Base-by-base conservation (phyloP, 768 basidiomycete species). In the Termitomyces titanicus region DNA sequence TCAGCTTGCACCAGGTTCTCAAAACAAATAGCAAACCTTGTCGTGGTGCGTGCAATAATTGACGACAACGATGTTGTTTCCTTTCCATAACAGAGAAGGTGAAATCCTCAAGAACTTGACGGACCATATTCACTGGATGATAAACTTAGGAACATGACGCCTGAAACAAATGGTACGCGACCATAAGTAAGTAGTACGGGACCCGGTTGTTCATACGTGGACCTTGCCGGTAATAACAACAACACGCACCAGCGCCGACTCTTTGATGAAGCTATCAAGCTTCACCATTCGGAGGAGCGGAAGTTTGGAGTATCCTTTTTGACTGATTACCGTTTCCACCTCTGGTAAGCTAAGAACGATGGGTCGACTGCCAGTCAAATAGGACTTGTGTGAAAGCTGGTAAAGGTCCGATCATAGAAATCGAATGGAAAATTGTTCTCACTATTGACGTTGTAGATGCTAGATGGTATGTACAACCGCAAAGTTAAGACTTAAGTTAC, bases 81-180 rank as follows among this genome's bases (percentile, higher is more conserved):
- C 77, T 20, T 63, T 58, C 77, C 78, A 60, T 80, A n/a, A n/a
- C 71, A 3, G 75, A 76, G 50, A 82, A 73, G 1, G 70, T 74
- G 61, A 72, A 73, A 39, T 76, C 73, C 49, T 71, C 64, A 22
- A 72, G 45, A 2, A 68, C 69, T 53, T 68, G 66, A 6, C 78
- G 71, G 13, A 50, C 31, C 57, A 76, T 56, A 18, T 35, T 47
- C 34, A 59, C 55, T 61, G 50, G 6, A 17, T 22, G 25, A 27
- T 17, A 13, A 18, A 29, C 9, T 55, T 15, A 18, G 5, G 31
- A 10, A 54, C 12, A 38, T 37, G 29, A 48, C 13, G 22, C 12
- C 2, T 31, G 4, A 52, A 50, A 20, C 11, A 35, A 7, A 39
- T 31, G n/a, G n/a, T n/a, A n/a, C n/a, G n/a, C n/a, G n/a, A n/a